A percentile compares a stretch with the other conserved stretches of the same genome.
Conservation (phyloP, 495 filamentous ascomycete genomes). For the Neurospora tetraspora region DNA sequence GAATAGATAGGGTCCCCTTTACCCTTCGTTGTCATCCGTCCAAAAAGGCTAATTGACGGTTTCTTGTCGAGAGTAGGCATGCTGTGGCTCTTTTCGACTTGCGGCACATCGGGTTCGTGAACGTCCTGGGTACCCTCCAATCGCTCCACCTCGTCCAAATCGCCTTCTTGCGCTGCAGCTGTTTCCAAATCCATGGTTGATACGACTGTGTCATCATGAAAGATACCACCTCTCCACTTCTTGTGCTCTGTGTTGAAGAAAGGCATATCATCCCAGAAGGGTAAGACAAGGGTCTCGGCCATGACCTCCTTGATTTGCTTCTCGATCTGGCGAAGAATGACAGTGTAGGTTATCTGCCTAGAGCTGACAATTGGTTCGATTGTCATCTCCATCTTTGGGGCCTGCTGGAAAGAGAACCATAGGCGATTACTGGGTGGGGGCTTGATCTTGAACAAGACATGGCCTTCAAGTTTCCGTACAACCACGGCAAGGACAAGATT, state of each 20-base stretch:
- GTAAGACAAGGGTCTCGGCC: constrained; percentile 83
- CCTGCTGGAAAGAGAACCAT: constrained; percentile 87
- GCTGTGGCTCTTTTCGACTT: constrained; percentile 54
- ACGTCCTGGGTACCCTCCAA: constrained; percentile 21
- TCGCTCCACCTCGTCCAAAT: constrained; percentile 38
- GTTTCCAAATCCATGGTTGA: constrained; percentile 29
- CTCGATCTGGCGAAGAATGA: constrained; percentile 88
- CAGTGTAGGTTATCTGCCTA: constrained; percentile 85
- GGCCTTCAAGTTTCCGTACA: constrained; percentile 76
- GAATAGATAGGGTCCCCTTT: constrained; percentile 19
- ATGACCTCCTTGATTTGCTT: constrained; percentile 88
- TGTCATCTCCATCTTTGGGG: constrained; percentile 83
- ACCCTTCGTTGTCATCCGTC: constrained; percentile 24
- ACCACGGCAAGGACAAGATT: constrained; percentile 81
- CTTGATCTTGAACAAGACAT: constrained; percentile 77
- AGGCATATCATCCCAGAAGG: constrained; percentile 91
- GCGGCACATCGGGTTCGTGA: constrained; percentile 28
- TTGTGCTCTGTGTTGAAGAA: constrained; percentile 74
- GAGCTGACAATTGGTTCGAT: constrained; percentile 94
- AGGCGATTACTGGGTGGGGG: constrained; percentile 89
- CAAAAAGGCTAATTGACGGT: constrained; percentile 27
- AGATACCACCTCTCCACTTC: constrained; percentile 81
- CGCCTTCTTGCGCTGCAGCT: constrained; percentile 48
- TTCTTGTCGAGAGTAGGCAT: constrained; percentile 15
- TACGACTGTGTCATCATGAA: constrained; percentile 43